Evolutionary conservation across 1,139 yeast species (phyloP).

Genomic region (Magnusiomyces ingens): DNA sequence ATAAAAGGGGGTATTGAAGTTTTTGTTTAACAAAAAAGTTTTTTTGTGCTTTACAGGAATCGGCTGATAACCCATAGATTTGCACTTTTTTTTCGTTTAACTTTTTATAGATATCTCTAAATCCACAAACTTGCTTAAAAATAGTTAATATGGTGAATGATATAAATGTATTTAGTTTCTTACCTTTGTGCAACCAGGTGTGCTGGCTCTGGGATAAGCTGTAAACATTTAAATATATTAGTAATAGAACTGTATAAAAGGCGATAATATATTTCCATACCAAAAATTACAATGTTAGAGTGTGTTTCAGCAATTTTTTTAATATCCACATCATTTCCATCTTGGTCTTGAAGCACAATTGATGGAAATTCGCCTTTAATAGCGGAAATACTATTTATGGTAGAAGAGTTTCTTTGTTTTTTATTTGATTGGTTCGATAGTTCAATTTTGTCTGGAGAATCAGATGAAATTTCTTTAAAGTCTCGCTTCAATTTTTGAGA

Average conservation of each 20-base stretch:
- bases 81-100: slow-evolving; percentile 40
- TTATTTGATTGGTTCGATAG: too few relatives aligned
- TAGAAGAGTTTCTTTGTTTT: neutral
- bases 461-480: too few relatives aligned
- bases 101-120: slow-evolving; percentile 56
- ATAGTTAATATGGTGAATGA: neutral
- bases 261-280: slow-evolving; percentile 50
- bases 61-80: slow-evolving; percentile 51
- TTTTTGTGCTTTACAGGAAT: slow-evolving; percentile 66
- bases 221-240: too few relatives aligned
- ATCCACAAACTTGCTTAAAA: slow-evolving; percentile 70
- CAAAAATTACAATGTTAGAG: slow-evolving; percentile 41
- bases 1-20: slow-evolving; percentile 64
- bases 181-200: slow-evolving; percentile 73
- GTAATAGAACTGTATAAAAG: slow-evolving; percentile 27
- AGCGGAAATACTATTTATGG: slow-evolving; percentile 29
- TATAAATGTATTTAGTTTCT: neutral
- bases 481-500: neutral
- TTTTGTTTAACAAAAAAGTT: slow-evolving; percentile 65
- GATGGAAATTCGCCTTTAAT: slow-evolving; percentile 71
- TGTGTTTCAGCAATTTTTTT: slow-evolving; percentile 17
- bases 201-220: slow-evolving; percentile 86
- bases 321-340: slow-evolving; percentile 46
- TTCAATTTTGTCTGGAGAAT: too few relatives aligned
- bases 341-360: slow-evolving; percentile 56